These are phyloP conservation scores for Tetrahymena elliotti DNA, from an alignment of 73 alveolate genomes.

Conservation along the genomic window DNA sequence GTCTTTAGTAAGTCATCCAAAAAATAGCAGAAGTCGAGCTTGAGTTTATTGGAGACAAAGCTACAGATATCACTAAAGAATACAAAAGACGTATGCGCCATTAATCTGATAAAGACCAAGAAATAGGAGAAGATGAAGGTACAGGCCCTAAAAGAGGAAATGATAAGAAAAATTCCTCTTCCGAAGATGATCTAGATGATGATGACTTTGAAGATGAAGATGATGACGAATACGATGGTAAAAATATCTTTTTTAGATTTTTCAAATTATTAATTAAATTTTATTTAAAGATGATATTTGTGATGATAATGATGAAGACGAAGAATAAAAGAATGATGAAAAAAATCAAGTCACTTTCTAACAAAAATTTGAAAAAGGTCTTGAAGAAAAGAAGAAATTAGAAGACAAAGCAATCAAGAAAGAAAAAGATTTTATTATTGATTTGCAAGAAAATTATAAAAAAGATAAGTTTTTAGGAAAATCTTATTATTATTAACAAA, in stretches of 20 bases:
- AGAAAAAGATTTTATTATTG: not conserved
- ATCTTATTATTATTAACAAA: constrained; percentile 65
- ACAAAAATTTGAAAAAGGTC: constrained; percentile 39
- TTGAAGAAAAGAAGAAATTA: constrained; percentile 35
- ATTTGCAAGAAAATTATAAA: constrained; percentile 6
- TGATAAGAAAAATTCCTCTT: constrained; percentile 32
- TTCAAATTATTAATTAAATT: constrained; percentile 13
- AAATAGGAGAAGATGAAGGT: constrained; percentile 30
- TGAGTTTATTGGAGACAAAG: not conserved
- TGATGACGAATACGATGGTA: constrained; percentile 19
- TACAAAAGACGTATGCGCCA: not conserved
- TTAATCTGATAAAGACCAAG: not conserved
- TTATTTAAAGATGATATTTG: constrained; percentile 46
- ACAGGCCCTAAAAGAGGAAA: constrained; percentile 8
- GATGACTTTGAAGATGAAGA: constrained; percentile 8
- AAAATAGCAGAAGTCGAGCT: constrained; percentile 13
- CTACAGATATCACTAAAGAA: not conserved
- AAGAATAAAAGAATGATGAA: constrained; percentile 1
- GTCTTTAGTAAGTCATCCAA: constrained; percentile 41
- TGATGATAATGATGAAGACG: constrained; percentile 52
- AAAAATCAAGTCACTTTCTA: constrained; percentile 40
- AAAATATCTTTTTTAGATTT: constrained; percentile 17
- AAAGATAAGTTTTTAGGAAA: constrained; percentile 10
- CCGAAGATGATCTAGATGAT: constrained; percentile 29
- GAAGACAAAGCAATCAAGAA: constrained; percentile 25